These are phyloP conservation scores for Glonium stellatum DNA, from an alignment of 495 filamentous ascomycete genomes.

Conservation along the genomic window DNA sequence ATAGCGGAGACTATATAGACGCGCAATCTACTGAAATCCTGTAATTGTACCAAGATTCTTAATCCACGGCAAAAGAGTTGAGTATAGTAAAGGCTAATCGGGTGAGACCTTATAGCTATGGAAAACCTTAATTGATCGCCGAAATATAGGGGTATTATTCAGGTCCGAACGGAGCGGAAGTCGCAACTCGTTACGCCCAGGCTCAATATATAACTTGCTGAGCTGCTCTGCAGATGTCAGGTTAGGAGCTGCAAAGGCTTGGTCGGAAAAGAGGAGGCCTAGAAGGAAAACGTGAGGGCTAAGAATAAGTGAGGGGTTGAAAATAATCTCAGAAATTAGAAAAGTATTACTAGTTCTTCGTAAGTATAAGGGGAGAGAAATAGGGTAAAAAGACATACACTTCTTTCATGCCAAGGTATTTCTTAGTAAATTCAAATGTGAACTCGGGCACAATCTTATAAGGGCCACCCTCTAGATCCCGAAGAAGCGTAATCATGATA, in stretches of 20 bases:
- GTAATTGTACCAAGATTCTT: conserved; percentile 33
- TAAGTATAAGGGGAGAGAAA: neutral
- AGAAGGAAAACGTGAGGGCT: conserved; percentile 37
- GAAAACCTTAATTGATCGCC: neutral
- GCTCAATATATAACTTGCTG: conserved; percentile 10
- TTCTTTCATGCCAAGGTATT: conserved; percentile 33
- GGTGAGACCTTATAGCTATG: conserved; percentile 36
- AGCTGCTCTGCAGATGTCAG: conserved; percentile 32
- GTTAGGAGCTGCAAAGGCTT: conserved; percentile 31
- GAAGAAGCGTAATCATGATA: conserved; percentile 32
- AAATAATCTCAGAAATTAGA: conserved; percentile 37
- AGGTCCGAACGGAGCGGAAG: conserved; percentile 14
- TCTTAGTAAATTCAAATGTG: conserved; percentile 36
- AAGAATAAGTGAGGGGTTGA: conserved; percentile 34
- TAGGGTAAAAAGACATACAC: conserved; percentile 7
- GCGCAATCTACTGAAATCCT: conserved; percentile 30
- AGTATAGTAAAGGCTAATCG: conserved; percentile 32
- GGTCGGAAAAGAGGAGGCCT: conserved; percentile 36
- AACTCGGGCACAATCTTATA: conserved; percentile 35
- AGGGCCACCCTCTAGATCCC: conserved; percentile 31
- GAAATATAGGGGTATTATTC: conserved; percentile 2
- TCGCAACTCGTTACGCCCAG: conserved; percentile 8
- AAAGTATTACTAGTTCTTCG: conserved; percentile 32
- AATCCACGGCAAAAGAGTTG: conserved; percentile 34
- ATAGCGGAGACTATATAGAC: conserved; percentile 32